Evolutionary conservation across 2,329 filamentous ascomycete genomes (phyloP), one percentile per base, ranked within the genome.

Genomic region (Aspergillus udagawae): DNA sequence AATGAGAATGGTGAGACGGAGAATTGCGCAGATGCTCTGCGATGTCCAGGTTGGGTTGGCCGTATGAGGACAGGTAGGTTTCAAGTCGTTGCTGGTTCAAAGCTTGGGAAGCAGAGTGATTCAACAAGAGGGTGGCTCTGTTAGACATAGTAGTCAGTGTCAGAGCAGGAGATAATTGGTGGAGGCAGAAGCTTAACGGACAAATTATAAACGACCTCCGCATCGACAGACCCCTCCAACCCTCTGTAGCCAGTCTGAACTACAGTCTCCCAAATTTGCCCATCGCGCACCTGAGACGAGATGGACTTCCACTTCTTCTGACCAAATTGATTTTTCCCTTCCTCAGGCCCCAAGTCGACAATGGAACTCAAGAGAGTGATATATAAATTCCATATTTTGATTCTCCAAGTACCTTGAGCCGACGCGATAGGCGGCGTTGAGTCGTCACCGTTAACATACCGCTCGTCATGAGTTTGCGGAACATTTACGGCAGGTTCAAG

Each of bases 381-480:
- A 73, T 97, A 99, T 67, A 99, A 82, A 74, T 92, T 96, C 94
- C 94, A 99, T 62, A 97, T 89, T 76, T 97, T 99, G 73, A 96
- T 89, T 63, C 92, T 83, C 56, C 91, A 94, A 32, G 87, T 89
- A 63, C 89, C 86, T 45, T 90, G 92, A 53, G 91, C 91, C 61
- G 83, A 85, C 54, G 90, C 88, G 53, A 97, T 86, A 4, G 92
- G 91, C 28, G 91, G 62, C 32, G 77, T 75, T 51, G 81, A 77
- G 21, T 73, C 79, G 56, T 80, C 75, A 29, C 78, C 76, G 61
- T 78, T 78, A 53, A 78, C 71, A 2, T 77, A 66, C 14, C 68
- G 64, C 41, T 73, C 68, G 29, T 71, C 70, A 64, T 73, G 65
- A n/a, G 65, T 47, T 35, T 64, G 60, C 55, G 77, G 79, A 7